phyloP scores from a whole-genome alignment of 305 asterid species.

The Rubia tinctorum region DNA sequence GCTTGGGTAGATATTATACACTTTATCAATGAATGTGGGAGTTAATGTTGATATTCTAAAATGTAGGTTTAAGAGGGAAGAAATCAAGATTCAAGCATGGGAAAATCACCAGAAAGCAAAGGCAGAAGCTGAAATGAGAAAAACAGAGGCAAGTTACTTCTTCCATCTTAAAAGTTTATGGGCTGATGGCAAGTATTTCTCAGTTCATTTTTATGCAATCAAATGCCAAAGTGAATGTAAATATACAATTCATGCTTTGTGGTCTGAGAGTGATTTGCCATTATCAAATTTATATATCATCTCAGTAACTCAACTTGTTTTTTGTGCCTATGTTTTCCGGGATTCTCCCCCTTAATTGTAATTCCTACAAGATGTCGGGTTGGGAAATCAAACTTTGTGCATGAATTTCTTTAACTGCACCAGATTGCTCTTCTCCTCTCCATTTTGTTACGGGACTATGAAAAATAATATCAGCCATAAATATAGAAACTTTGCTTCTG shows the following conservation, averaged over 20 bases:
- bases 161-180: not conserved
- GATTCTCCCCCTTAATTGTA: not conserved
- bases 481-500: no score
- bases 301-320: not conserved
- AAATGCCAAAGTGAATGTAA: not conserved
- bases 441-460: not conserved
- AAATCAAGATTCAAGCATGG: slow-evolving; percentile 42
- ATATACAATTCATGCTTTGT: not conserved
- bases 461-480: not conserved
- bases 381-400: not conserved
- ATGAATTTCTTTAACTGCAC: not conserved
- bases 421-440: not conserved
- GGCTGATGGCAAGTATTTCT: not conserved
- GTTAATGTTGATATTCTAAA: slow-evolving; percentile 8
- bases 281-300: not conserved
- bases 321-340: no score
- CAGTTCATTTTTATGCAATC: not conserved
- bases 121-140: slow-evolving; percentile 42
- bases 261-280: not conserved
- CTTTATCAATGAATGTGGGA: not conserved
- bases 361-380: not conserved
- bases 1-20: not conserved
- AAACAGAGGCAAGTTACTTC: slow-evolving; percentile 31
- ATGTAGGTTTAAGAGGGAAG: slow-evolving; percentile 34
- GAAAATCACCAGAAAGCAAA: slow-evolving; percentile 42